Evolutionary conservation across 768 basidiomycete genomes (phyloP).

Genomic region (Clathrus columnatus): DNA sequence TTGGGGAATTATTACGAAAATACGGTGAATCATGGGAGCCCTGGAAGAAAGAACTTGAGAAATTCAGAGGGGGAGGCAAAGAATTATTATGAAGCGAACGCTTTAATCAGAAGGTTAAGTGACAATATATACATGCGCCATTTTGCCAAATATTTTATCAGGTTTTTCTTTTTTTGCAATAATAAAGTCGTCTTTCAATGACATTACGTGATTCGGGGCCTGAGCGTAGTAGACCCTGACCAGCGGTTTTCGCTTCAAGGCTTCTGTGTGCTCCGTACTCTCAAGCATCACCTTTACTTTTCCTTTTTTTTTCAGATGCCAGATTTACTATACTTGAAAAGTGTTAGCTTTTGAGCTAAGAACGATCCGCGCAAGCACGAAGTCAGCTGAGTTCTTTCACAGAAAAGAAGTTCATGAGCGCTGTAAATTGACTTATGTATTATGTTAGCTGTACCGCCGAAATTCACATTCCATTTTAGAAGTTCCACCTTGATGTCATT

Average conservation of each 20-base stretch:
- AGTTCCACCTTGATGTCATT: no score
- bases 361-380: not conserved
- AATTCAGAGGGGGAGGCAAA: constrained; percentile 65
- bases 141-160: not conserved
- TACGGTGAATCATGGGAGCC: constrained; percentile 84
- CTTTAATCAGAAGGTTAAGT: not conserved
- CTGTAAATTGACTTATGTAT: no score
- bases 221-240: no score
- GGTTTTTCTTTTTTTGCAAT: not conserved
- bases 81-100: constrained; percentile 30
- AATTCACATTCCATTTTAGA: no score
- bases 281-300: not conserved
- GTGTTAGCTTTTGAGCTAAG: not conserved
- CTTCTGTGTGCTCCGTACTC: no score
- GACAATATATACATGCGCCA: not conserved
- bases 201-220: not conserved
- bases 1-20: constrained; percentile 64
- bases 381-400: not conserved
- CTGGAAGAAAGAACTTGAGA: constrained; percentile 71
- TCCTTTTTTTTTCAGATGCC: no score
- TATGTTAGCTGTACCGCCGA: no score
- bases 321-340: no score
- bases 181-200: not conserved
- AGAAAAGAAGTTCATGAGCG: not conserved
- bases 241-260: no score